Conservation (phyloP, 164 flowering plant species). For the Nymphaea thermarum region DNA sequence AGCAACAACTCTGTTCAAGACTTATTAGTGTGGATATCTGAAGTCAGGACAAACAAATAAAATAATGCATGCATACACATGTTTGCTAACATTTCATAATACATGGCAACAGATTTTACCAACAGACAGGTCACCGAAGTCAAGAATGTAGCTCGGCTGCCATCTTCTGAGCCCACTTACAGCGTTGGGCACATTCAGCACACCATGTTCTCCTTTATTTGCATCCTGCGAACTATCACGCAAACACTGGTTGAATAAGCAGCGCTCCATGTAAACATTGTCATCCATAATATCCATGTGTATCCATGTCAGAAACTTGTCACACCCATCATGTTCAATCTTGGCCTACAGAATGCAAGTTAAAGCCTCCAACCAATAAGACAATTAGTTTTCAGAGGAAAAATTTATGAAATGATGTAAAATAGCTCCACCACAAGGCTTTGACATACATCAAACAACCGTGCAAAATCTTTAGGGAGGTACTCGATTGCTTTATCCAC, state of each 20-base stretch:
- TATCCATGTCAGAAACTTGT: slow-evolving; percentile 57
- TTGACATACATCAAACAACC: slow-evolving; percentile 34
- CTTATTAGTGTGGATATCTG: background rate
- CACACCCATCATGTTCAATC: slow-evolving; percentile 11
- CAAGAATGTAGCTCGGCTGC: slow-evolving; percentile 68
- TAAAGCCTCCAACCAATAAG: background rate
- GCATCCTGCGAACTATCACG: slow-evolving; percentile 9
- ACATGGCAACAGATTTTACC: slow-evolving; percentile 25
- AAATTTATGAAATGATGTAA: background rate
- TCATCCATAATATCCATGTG: slow-evolving; percentile 98
- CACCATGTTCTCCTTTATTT: slow-evolving; percentile 9
- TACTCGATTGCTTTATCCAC: slow-evolving; percentile 67
- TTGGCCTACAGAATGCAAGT: slow-evolving; percentile 25
- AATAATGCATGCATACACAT: background rate
- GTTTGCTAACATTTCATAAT: background rate
- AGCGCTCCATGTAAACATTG: slow-evolving; percentile 63
- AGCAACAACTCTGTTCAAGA: background rate
- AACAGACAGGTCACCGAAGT: slow-evolving; percentile 73
- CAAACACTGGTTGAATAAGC: slow-evolving; percentile 8
- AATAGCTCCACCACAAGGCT: slow-evolving; percentile 15
- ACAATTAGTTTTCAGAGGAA: background rate
- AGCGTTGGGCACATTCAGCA: slow-evolving; percentile 11
- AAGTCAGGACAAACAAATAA: background rate
- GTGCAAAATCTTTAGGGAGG: slow-evolving; percentile 54
- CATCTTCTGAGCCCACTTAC: slow-evolving; percentile 25